A percentile compares a stretch with the other conserved stretches of the same genome.
Evolutionary conservation across 1,139 yeast genomes (phyloP).

Genomic region (Taphrina populina): DNA sequence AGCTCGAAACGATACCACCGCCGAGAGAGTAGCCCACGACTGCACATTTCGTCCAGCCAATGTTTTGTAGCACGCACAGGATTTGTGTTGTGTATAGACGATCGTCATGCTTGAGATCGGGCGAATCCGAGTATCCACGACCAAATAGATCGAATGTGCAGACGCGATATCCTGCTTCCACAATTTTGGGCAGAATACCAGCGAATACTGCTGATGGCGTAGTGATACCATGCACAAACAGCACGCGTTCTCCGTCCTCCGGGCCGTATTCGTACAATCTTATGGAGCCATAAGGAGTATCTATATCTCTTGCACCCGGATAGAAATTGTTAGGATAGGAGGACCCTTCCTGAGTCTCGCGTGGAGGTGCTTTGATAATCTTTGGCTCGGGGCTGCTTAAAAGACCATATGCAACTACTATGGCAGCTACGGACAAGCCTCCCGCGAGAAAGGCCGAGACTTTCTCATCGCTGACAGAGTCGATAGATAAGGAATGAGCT

Average conservation of each 20-base stretch:
- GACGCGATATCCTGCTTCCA: conserved; percentile 26
- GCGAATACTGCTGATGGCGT: conserved; percentile 26
- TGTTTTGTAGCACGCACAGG: conserved; percentile 17
- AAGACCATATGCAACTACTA: conserved; percentile 1
- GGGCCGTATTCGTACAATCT: conserved; percentile 21
- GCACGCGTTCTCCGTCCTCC: conserved; percentile 21
- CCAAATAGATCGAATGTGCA: conserved; percentile 28
- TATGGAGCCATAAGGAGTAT: conserved; percentile 26
- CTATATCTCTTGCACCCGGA: conserved; percentile 12
- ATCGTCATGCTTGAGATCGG: conserved; percentile 21
- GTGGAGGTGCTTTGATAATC: conserved; percentile 11
- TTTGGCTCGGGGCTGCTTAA: not conserved
- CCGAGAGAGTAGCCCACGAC: conserved; percentile 29
- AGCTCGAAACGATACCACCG: conserved; percentile 24
- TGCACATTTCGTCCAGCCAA: conserved; percentile 19
- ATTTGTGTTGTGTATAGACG: conserved; percentile 11
- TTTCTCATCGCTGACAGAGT: too few species aligned
- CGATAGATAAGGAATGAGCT: too few species aligned
- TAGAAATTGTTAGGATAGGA: conserved; percentile 12
- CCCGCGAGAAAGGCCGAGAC: not conserved
- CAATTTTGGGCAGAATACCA: conserved; percentile 11
- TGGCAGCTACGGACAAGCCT: not conserved
- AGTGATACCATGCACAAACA: conserved; percentile 33
- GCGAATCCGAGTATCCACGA: conserved; percentile 30
- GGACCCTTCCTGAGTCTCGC: conserved; percentile 5